Evolutionary conservation across 148 eudicot genomes (phyloP).

Genomic region (Tetragonia tetragonoides): DNA sequence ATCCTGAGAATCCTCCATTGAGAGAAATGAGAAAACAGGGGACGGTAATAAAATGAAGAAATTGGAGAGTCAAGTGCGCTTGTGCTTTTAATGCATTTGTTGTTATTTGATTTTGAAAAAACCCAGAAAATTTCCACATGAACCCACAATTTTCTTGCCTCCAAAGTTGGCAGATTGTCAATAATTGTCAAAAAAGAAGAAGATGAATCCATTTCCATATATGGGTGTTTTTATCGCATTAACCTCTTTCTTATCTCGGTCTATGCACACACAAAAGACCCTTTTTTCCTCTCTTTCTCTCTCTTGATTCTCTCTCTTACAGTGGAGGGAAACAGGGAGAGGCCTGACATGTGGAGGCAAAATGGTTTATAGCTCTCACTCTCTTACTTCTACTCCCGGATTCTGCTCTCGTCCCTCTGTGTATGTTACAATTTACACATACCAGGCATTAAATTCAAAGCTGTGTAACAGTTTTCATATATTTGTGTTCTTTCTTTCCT

Average conservation of each 20-base stretch:
- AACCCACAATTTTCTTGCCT: slow-evolving; percentile 13
- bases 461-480: too few relatives aligned
- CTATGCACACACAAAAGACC: background rate
- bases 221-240: slow-evolving; percentile 19
- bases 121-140: background rate
- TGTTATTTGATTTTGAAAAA: background rate
- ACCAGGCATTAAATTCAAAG: too few relatives aligned
- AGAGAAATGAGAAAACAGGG: background rate
- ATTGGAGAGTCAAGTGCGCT: background rate
- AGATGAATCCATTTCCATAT: slow-evolving; percentile 23
- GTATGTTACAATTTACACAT: too few relatives aligned
- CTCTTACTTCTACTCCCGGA: too few relatives aligned
- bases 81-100: slow-evolving; percentile 15
- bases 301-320: background rate
- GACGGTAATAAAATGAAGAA: slow-evolving; percentile 10
- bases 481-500: too few relatives aligned
- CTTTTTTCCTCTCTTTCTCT: background rate
- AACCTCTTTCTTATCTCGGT: slow-evolving; percentile 4
- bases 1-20: slow-evolving; percentile 22
- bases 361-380: too few relatives aligned
- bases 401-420: too few relatives aligned
- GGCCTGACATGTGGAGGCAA: slow-evolving; percentile 19
- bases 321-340: slow-evolving; percentile 4
- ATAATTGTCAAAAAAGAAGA: slow-evolving; percentile 5
- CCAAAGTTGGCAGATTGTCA: slow-evolving; percentile 15